phyloP scores from a whole-genome alignment of 352 stramenopile species.

The Phytophthora fragariaefolia region DNA sequence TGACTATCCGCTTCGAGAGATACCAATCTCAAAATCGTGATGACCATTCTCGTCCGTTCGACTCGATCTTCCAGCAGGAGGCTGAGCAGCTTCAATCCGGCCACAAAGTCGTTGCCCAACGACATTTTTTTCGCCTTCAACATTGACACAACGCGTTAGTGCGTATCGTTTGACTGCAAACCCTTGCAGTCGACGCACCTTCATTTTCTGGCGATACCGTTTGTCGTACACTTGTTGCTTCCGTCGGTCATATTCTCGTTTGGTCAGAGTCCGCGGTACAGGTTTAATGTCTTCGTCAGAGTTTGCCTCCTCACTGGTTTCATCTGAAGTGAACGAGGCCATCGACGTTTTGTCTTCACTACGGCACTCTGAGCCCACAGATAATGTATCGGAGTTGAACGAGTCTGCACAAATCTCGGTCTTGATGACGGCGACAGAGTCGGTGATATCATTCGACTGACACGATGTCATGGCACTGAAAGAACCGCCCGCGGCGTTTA shows the following conservation, averaged over 20 bases:
- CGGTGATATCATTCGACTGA: neutral
- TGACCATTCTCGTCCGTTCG: neutral
- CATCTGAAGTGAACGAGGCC: conserved; percentile 4
- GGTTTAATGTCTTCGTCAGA: conserved; percentile 9
- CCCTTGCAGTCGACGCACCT: neutral
- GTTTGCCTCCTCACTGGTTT: conserved; percentile 1
- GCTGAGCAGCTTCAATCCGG: neutral
- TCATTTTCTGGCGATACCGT: conserved; percentile 8
- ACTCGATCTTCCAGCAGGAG: neutral
- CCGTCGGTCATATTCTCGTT: conserved; percentile 1
- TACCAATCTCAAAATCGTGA: neutral
- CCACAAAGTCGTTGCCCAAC: neutral
- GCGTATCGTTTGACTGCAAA: too few species aligned
- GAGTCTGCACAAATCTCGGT: neutral
- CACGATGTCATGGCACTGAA: neutral
- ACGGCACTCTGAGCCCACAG: neutral
- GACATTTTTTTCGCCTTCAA: neutral
- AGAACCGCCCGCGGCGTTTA: neutral
- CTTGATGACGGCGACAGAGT: conserved; percentile 3
- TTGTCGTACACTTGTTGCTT: conserved; percentile 14
- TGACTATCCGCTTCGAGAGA: neutral
- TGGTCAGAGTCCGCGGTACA: neutral
- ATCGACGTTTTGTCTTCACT: conserved; percentile 2
- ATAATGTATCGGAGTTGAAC: neutral
- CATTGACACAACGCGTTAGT: neutral